Conservation (phyloP, 768 basidiomycete genomes). For the Psilocybe cubensis region DNA sequence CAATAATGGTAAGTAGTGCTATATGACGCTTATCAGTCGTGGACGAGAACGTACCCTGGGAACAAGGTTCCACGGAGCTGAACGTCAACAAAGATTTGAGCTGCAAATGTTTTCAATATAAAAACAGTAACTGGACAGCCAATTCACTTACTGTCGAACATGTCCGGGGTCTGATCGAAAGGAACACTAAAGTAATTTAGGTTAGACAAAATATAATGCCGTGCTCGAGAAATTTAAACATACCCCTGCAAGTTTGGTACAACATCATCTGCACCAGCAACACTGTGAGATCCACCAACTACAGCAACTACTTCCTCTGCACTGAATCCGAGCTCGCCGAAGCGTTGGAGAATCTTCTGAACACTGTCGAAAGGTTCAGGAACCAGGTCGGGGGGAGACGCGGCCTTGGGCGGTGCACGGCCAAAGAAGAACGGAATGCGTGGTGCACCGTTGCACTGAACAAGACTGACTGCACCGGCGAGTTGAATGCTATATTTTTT, state of each 20-base stretch:
- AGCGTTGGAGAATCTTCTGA: constrained; percentile 33
- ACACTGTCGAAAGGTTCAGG: constrained; percentile 28
- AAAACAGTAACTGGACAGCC: neutral
- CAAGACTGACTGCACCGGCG: constrained; percentile 45
- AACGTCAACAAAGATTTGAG: constrained; percentile 49
- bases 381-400: constrained; percentile 27
- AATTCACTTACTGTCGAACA: constrained; percentile 36
- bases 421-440: constrained; percentile 44
- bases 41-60: constrained; percentile 34
- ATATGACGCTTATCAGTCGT: neutral
- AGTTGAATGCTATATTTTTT: constrained; percentile 43
- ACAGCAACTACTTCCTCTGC: constrained; percentile 38
- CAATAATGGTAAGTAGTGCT: neutral
- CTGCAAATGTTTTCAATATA: neutral
- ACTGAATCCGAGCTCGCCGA: constrained; percentile 38
- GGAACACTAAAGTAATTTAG: constrained; percentile 1
- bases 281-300: constrained; percentile 28
- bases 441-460: constrained; percentile 49
- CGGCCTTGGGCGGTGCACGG: constrained; percentile 32
- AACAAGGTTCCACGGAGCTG: constrained; percentile 45
- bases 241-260: constrained; percentile 27
- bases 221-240: neutral
- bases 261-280: constrained; percentile 34
- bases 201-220: neutral
- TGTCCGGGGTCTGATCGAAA: constrained; percentile 47